phyloP scores from a whole-genome alignment of 495 filamentous ascomycete species.

The Hyaloscypha hepaticicola region DNA sequence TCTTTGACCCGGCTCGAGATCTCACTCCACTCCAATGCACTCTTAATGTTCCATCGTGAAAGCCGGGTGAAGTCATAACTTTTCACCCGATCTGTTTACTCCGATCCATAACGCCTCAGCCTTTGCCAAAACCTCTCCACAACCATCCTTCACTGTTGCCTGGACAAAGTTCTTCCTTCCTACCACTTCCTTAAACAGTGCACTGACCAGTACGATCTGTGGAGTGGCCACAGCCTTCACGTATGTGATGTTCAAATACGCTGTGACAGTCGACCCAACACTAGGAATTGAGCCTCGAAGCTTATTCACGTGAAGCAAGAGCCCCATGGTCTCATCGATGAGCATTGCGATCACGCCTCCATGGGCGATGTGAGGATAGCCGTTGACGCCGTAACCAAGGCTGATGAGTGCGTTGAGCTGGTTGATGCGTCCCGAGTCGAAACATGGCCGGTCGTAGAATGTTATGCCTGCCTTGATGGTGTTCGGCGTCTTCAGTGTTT shows the following conservation, averaged over 20 bases:
- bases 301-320: constrained; percentile 47
- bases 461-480: constrained; percentile 51
- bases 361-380: constrained; percentile 53
- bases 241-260: constrained; percentile 57
- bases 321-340: constrained; percentile 54
- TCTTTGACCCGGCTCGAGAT: too few relatives aligned
- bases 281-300: constrained; percentile 13
- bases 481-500: constrained; percentile 49
- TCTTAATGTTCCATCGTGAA: too few relatives aligned
- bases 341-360: constrained; percentile 58
- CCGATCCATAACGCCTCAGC: constrained; percentile 4
- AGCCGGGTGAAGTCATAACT: too few relatives aligned
- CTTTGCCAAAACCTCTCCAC: background rate
- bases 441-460: constrained; percentile 36
- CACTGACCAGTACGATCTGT: constrained; percentile 48
- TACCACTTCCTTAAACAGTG: constrained; percentile 36
- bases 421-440: constrained; percentile 27
- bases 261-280: constrained; percentile 38
- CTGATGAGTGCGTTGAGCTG: constrained; percentile 46
- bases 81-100: too few relatives aligned
- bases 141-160: constrained; percentile 39
- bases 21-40: too few relatives aligned
- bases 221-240: constrained; percentile 52
- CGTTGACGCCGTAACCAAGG: constrained; percentile 53
- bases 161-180: constrained; percentile 47